These are phyloP conservation scores for Oropetium thomaeum DNA, from an alignment of 176 grass and related monocot species.

Conservation along the genomic window DNA sequence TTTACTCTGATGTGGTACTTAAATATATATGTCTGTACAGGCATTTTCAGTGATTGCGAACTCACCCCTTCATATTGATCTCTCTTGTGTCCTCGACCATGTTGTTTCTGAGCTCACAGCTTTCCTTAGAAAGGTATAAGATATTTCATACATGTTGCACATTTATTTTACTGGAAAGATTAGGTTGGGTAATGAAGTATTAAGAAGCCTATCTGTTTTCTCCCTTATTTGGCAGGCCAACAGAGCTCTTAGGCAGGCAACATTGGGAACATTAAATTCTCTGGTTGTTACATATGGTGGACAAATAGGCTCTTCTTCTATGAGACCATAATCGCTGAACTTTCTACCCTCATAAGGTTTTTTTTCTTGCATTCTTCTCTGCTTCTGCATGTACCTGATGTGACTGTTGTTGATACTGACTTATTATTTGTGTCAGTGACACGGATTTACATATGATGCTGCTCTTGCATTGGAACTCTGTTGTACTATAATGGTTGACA, in stretches of 20 bases:
- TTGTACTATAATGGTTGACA: slow-evolving; percentile 81
- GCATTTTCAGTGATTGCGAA: slow-evolving; percentile 92
- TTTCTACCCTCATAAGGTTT: slow-evolving; percentile 88
- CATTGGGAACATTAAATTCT: slow-evolving; percentile 76
- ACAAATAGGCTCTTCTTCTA: slow-evolving; percentile 77
- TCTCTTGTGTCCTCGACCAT: slow-evolving; percentile 78
- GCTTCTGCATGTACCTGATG: not conserved
- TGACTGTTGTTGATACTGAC: not conserved
- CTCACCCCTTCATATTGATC: slow-evolving; percentile 71
- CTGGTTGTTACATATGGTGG: slow-evolving; percentile 77
- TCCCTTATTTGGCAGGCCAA: slow-evolving; percentile 54
- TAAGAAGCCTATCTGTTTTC: not conserved
- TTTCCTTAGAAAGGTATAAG: slow-evolving; percentile 84
- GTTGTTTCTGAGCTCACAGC: slow-evolving; percentile 86
- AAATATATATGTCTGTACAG: slow-evolving; percentile 30
- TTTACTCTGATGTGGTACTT: not conserved
- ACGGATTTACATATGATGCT: slow-evolving; percentile 91
- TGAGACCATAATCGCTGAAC: slow-evolving; percentile 80
- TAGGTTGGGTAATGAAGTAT: not conserved
- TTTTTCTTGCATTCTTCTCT: not conserved
- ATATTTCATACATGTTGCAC: not conserved
- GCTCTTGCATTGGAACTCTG: slow-evolving; percentile 87
- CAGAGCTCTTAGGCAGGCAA: slow-evolving; percentile 81
- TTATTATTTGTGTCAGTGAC: slow-evolving; percentile 50
- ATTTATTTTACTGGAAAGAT: not conserved